Evolutionary conservation across 176 grass and related monocot genomes (phyloP), one percentile per base, ranked within the genome.

Genomic region (Hsuehochloa calcarea): DNA sequence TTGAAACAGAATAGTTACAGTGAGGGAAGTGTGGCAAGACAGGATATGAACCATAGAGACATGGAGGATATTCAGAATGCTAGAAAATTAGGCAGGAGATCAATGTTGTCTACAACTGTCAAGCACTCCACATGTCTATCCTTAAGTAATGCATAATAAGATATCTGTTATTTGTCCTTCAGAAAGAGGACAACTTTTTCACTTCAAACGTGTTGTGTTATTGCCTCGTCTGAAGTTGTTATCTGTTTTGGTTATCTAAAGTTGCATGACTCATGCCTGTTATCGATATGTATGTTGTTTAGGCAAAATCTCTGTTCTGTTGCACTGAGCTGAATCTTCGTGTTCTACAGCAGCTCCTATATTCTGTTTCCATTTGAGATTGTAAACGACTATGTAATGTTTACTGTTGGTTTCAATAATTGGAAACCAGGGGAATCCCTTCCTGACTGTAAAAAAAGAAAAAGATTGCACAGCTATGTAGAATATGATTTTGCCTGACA

Each of bases 401-500:
- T 23, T 59, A 23, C 55, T 59, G 55, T 59, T 23, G 22, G 8
- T 23, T 23, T 23, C 55, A 59, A 59, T 11, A 59, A 23, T 1
- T 23, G 9, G 55, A 23, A 23, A 59, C 55, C 55, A 19, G 6
- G 55, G 55, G 22, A 8, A 23, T 59, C 22, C 55, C 22, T 3
- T 58, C 55, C 22, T 1, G 55, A 11, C 22, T 59, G 22, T 59
- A 23, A 4, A 23, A 10, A 58, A 10, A 23, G 4, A 58, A 55
- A 55, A 55, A 55, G 16, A 8, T 52, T 16, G 17, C 19, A 17
- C 51, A 20, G 17, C 39, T 47, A 73, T 39, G 11, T 40, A 27
- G 3, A 79, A 72, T 71, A 51, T 27, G 11, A 83, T 79, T 84
- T 88, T 85, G 10, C 26, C 22, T 60, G 14, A 6, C 68, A 79